Conservation (phyloP, 2,329 filamentous ascomycete genomes). For the Neonectria magnoliae region DNA sequence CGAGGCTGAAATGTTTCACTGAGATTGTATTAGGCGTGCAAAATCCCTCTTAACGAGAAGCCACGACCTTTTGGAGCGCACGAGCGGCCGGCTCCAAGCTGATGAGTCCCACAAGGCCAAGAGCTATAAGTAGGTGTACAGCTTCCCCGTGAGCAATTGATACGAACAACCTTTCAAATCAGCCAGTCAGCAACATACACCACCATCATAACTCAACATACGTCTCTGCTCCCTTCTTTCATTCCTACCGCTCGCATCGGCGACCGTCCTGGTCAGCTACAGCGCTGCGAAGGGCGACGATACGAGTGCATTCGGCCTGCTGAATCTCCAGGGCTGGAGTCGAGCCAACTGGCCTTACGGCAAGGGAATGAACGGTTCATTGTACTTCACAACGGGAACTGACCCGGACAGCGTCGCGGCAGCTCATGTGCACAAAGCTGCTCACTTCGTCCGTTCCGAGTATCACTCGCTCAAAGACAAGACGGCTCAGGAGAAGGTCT, state of each 20-base stretch:
- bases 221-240: neutral
- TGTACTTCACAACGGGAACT: neutral
- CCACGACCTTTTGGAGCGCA: neutral
- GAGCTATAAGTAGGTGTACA: neutral
- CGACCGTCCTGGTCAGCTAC: neutral
- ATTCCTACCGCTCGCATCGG: neutral
- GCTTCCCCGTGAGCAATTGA: neutral
- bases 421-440: slow-evolving; percentile 8
- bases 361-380: neutral
- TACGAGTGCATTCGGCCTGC: neutral
- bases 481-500: neutral
- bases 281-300: neutral
- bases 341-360: neutral
- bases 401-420: neutral
- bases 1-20: neutral
- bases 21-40: neutral
- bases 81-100: neutral
- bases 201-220: neutral
- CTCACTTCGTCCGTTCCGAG: neutral
- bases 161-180: neutral
- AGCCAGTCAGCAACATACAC: neutral
- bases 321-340: neutral
- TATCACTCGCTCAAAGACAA: neutral
- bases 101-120: neutral
- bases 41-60: neutral